phyloP scores from a whole-genome alignment of 2,329 filamentous ascomycete species.

The Sarocladiaceae sp. region DNA sequence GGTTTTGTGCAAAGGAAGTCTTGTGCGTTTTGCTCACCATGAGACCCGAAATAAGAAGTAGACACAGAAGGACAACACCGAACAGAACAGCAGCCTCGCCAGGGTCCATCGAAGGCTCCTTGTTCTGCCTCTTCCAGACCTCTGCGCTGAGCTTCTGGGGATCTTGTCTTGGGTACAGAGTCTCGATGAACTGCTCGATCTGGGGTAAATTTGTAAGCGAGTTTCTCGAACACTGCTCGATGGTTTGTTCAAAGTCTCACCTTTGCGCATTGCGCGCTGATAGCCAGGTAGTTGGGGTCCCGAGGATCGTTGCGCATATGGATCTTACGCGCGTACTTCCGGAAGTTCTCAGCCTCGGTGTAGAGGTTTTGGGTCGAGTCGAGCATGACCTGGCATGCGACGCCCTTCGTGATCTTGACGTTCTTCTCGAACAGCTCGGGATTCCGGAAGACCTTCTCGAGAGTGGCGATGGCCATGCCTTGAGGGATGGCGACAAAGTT shows the following conservation, averaged over 20 bases:
- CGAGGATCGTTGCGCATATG: conserved; percentile 89
- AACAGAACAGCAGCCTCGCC: conserved; percentile 62
- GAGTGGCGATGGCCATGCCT: conserved; percentile 91
- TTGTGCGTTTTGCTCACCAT: conserved; percentile 61
- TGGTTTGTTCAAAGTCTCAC: conserved; percentile 34
- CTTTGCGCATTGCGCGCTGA: conserved; percentile 84
- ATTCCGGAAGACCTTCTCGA: conserved; percentile 90
- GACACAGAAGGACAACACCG: conserved; percentile 57
- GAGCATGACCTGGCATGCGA: conserved; percentile 86
- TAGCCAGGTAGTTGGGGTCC: conserved; percentile 87
- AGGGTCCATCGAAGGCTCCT: conserved; percentile 42
- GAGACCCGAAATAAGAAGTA: conserved; percentile 62
- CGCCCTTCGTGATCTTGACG: conserved; percentile 93
- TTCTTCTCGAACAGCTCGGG: conserved; percentile 78
- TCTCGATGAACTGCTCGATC: conserved; percentile 95
- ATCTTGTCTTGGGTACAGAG: conserved; percentile 80
- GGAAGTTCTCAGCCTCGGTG: conserved; percentile 76
- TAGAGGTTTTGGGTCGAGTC: conserved; percentile 87
- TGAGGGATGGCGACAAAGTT: conserved; percentile 98
- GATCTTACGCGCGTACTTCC: conserved; percentile 70
- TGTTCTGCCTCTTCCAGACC: conserved; percentile 29
- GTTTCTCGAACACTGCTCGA: neutral
- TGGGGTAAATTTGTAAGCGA: conserved; percentile 25
- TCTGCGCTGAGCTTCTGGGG: conserved; percentile 49
- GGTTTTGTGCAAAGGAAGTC: neutral